Base-by-base conservation (phyloP, 169 alveolate species). In the Ichthyophthirius multifiliis region DNA sequence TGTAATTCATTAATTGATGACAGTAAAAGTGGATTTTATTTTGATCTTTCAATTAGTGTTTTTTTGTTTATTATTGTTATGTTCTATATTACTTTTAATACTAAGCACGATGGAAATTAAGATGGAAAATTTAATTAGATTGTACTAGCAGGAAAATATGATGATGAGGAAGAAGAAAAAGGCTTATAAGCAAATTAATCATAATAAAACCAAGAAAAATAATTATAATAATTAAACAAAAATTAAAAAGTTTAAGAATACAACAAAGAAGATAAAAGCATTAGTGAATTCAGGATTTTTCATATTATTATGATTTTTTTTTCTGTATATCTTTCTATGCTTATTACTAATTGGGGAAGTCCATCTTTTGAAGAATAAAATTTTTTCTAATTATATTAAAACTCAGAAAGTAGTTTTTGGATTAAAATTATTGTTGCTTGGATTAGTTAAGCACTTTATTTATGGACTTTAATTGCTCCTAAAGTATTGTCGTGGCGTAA, bases 381-480 rank as follows among this genome's bases (percentile, higher is more conserved):
- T 55, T 27, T 39, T 23, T 55, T 55, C 71, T 55, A 63, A 23
- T 34, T 63, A 30, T 78, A 78, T 78, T 18, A 78, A 31, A 55
- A 62, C 7, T 44, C 62, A 1, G 23, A 65, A 27, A 31, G 55
- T 31, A 75, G 78, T 4, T 78, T 64, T 78, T 78, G 84, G 84
- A 55, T 55, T 2, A 78, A 78, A 65, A 78, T 78, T 62, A 45
- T 78, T 12, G 46, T 75, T 6, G 67, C 84, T 65, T 78, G 84
- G 84, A 41, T 78, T 16, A 64, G 78, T 37, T 44, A 76, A 4
- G 23, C 34, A 15, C 23, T 78, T 15, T 78, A 78, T 32, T 44
- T 65, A 9, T 78, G 84, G 84, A 78, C 84, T 32, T 65, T 78
- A 43, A 78, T 78, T 20, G 84, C 84, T 16, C 84, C 84, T 9